phyloP scores from a whole-genome alignment of 2,329 filamentous ascomycete species.

The Sporothrix phasma region DNA sequence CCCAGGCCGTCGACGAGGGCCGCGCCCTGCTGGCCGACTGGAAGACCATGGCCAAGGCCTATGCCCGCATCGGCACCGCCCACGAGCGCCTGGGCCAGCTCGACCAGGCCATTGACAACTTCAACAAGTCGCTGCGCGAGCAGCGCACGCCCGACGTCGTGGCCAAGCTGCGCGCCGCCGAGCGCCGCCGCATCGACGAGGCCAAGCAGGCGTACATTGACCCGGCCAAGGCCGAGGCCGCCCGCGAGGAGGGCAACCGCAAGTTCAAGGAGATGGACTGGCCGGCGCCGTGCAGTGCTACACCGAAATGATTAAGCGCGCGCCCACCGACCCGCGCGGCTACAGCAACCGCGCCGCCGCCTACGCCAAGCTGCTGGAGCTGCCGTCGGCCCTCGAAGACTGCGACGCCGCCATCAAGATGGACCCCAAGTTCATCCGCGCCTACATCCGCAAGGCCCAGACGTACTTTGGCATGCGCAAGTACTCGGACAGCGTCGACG shows the following conservation, averaged over 20 bases:
- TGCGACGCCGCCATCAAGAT: slow-evolving; percentile 86
- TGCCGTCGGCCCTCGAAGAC: slow-evolving; percentile 87
- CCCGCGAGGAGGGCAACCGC: slow-evolving; percentile 85
- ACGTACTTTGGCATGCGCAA: slow-evolving; percentile 96
- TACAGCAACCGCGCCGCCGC: slow-evolving; percentile 97
- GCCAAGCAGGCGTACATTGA: slow-evolving; percentile 77
- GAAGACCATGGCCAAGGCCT: slow-evolving; percentile 98
- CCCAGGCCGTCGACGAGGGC: slow-evolving; percentile 81
- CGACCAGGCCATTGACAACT: slow-evolving; percentile 71
- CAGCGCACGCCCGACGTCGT: slow-evolving; percentile 92
- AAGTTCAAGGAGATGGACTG: slow-evolving; percentile 97
- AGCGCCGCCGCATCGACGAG: slow-evolving; percentile 72
- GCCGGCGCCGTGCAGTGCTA: slow-evolving; percentile 89
- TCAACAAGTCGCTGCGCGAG: slow-evolving; percentile 88
- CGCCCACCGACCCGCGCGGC: slow-evolving; percentile 82
- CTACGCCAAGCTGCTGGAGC: slow-evolving; percentile 91
- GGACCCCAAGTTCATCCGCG: slow-evolving; percentile 85
- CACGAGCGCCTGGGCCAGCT: slow-evolving; percentile 86
- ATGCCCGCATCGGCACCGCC: slow-evolving; percentile 84
- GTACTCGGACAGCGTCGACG: slow-evolving; percentile 89
- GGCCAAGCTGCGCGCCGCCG: slow-evolving; percentile 79
- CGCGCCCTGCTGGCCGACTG: slow-evolving; percentile 88
- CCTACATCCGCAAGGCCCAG: slow-evolving; percentile 93
- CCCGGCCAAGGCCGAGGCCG: slow-evolving; percentile 86
- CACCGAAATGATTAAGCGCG: slow-evolving; percentile 92